Base-by-base conservation (phyloP, 2,329 filamentous ascomycete genomes). In the Alternaria solani region DNA sequence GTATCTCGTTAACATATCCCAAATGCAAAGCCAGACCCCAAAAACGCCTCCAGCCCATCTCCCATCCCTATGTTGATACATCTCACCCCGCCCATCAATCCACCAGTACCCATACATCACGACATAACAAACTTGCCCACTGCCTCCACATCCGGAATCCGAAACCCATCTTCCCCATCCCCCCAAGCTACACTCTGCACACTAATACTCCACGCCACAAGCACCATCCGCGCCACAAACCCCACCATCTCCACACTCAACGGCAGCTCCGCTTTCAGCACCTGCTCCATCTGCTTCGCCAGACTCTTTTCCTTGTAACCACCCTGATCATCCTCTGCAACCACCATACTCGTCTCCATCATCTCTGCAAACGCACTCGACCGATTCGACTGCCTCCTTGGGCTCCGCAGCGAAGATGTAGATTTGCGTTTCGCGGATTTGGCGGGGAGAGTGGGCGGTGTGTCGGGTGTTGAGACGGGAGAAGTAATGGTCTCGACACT, bases 121-220 rank as follows among this genome's bases (percentile, higher is more conserved):
- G 62, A 34, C n/a, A 66, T 28, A 47, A 69, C 62, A 43, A 52
- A 59, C 43, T 59, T 65, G 0, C 53, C 52, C 52, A 63, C 18
- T 2, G 20, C 34, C 0, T 58, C 55, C 12, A 64, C 1, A 20
- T 64, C 60, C 2, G 59, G 59, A 1, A 74, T 59, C 23, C 59
- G 60, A 38, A 69, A 71, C 2, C 67, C 71, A 1, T 38, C 39
- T 42, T 72, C 63, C 0, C 62, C 59, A 14, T 66, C 62, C 39
- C 64, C 71, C 70, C 71, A 75, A 2, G 66, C 73, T 1, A 75
- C 72, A 1, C 1, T 28, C 25, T 61, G 63, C 25, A 76, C 75
- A 39, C 72, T 73, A 36, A 69, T 28, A 30, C 73, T 74, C 75
- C 75, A 78, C 1, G 73, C 75, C 7, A 73, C 74, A 44, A 77